Percentiles rank a stretch among this genome's conserved stretches.
These are phyloP conservation scores for Trametes versicolor DNA, from an alignment of 1,284 basidiomycete species.

Conservation along the genomic window DNA sequence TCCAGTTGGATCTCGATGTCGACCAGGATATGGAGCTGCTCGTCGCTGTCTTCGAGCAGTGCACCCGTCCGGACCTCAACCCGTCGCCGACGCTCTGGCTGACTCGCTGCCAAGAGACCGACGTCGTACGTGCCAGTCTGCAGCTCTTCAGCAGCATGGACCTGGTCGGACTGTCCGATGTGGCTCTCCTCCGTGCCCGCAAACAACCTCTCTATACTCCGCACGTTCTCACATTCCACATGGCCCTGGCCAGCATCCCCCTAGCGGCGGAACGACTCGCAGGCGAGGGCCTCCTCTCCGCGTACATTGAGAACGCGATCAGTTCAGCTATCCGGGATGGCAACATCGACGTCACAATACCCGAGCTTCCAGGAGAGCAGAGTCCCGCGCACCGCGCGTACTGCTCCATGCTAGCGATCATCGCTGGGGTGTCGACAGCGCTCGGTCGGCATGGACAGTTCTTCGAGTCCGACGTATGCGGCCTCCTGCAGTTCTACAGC, in stretches of 20 bases:
- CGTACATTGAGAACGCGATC: conserved; percentile 87
- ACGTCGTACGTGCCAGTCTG: conserved; percentile 81
- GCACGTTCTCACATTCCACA: conserved; percentile 86
- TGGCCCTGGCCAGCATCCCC: conserved; percentile 82
- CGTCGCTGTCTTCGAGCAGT: conserved; percentile 85
- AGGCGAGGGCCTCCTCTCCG: conserved; percentile 82
- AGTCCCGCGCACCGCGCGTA: conserved; percentile 85
- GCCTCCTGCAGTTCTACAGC: conserved; percentile 87
- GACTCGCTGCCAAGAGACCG: conserved; percentile 81
- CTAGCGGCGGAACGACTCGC: conserved; percentile 87
- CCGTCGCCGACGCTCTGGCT: conserved; percentile 80
- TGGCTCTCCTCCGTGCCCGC: conserved; percentile 65
- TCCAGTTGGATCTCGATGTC: conserved; percentile 66
- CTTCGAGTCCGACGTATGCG: conserved; percentile 87
- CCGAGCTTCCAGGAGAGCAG: conserved; percentile 76
- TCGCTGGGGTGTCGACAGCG: conserved; percentile 77
- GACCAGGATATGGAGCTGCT: conserved; percentile 85
- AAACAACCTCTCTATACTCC: conserved; percentile 77
- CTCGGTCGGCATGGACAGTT: conserved; percentile 80
- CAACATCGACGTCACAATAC: conserved; percentile 71
- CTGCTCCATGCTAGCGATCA: conserved; percentile 86
- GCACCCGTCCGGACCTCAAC: conserved; percentile 73
- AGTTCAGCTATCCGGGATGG: conserved; percentile 81
- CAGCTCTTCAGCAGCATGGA: conserved; percentile 80
- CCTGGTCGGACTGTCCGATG: conserved; percentile 71